Evolutionary conservation across 1,139 yeast species (phyloP), one percentile per base, ranked within the genome.

Genomic region (Ogataea hybrid): DNA sequence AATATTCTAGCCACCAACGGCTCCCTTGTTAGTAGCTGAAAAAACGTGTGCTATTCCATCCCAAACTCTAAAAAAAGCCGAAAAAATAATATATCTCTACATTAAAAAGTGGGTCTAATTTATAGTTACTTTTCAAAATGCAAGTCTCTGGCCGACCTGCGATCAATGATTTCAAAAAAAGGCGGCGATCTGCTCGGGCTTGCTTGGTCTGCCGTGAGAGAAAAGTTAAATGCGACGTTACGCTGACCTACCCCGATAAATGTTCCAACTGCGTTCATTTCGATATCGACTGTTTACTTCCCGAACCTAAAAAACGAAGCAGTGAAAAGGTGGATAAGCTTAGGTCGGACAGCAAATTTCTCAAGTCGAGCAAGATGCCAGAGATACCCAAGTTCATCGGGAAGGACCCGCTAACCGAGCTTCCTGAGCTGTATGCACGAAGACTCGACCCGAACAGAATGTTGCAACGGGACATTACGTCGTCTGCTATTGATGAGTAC

Each of bases 261-360:
- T 77, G 82, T 52, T 71, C 81, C 25, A 77, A 77, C 52, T 77
- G 82, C 57, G 71, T 71, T 36, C 74, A 78, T 9, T 75, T 75
- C 56, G 77, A 78, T 5, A 71, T 79, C 53, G 41, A 75, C 30
- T 77, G 82, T 61, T 63, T 66, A 20, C 61, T 77, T 33, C 80
- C 81, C 0, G 76, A 47, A 23, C 58, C 59, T 0, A 56, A 51
- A 21, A 56, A 49, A 29, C 32, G 61, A 21, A 50, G 45, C 31
- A 49, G 56, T 21, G 46, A 43, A 34, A 56, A 56, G 32, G 42
- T 56, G 5, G 47, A 46, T 14, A 47, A 55, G 34, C 35, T 56
- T 8, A 43, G 51, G 23, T 29, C 38, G 15, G 38, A 43, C 3
- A 37, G 42, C 25, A 9, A 20, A 8, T 20, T 23, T 4, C 10